Base-by-base conservation (phyloP, 768 basidiomycete genomes). In the Fomitopsis serialis region DNA sequence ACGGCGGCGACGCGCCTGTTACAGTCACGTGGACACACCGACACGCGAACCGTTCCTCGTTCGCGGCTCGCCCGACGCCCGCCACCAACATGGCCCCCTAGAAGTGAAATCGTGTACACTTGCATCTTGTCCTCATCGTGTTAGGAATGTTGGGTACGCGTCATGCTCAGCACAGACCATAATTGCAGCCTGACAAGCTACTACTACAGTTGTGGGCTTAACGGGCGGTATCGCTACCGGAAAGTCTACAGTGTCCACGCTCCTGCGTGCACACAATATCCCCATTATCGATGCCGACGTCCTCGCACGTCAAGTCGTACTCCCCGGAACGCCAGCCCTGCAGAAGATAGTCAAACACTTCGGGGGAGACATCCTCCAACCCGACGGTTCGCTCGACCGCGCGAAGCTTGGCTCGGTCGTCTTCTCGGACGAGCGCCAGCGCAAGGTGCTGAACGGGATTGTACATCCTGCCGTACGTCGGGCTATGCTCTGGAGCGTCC, bases 201-300 rank as follows among this genome's bases (percentile, higher is more conserved):
- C 29, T 11, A 32, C 29, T 45, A 5, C 58, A 96, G 95, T 98
- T 54, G 80, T 97, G 56, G 96, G 97, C 37, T 80, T 99, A 21
- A 98, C 96, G 25, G 97, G 97, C 8, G 92, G 95, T 2, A 98
- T 99, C 54, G 92, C 94, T 21, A 94, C 93, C 7, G 94, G 96
- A 50, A 99, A 99, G 72, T 97, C 95, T 0, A 89, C 93, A 12
- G 97, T 94, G 11, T 91, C 94, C 0, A 69, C 72, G 7, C 74
- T 94, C 40, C 75, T 98, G 34, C 77, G 78, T 48, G 72, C 76
- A 0, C 84, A 84, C 59, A 62, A 68, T 27, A 72, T 98, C 27
- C 90, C 92, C n/a, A 73, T 98, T 60, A 79, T 98, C 61, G 97
- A 99, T 65, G 94, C 96, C 2, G 96, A 98, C 74, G 57, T 90